These are phyloP conservation scores for Triticum dicoccoides DNA, from an alignment of 176 grass and related monocot genomes.

Conservation along the genomic window DNA sequence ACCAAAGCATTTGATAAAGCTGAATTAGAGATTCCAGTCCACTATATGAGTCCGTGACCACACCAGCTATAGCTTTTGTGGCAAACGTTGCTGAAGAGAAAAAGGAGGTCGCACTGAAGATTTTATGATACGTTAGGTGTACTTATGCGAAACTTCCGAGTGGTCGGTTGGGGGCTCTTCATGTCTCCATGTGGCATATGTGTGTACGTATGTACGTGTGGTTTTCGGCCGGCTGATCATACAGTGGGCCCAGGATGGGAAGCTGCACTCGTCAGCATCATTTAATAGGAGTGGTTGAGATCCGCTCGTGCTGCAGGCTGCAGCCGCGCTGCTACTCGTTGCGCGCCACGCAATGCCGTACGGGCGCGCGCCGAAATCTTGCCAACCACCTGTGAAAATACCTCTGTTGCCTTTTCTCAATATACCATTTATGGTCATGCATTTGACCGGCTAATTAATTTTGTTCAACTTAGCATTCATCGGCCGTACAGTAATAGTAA, in stretches of 20 bases:
- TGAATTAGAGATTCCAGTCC: not conserved
- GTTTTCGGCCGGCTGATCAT: not conserved
- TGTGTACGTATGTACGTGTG: slow-evolving; percentile 5
- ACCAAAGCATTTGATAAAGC: not conserved
- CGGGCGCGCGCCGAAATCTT: not conserved
- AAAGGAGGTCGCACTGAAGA: not conserved
- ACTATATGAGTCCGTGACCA: not conserved
- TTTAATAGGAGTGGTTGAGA: not conserved
- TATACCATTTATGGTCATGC: not conserved
- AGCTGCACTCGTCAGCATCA: not conserved
- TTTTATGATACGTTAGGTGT: not conserved
- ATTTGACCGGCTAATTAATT: not conserved
- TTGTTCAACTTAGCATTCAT: too few species aligned
- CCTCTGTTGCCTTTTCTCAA: not conserved
- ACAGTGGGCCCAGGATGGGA: not conserved
- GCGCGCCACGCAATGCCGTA: slow-evolving; percentile 9
- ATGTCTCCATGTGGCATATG: slow-evolving; percentile 23
- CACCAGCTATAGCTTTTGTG: not conserved
- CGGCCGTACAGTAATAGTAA: too few species aligned
- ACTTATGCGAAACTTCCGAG: not conserved
- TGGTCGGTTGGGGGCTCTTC: slow-evolving; percentile 21
- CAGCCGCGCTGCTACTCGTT: not conserved
- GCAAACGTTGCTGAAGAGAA: not conserved
- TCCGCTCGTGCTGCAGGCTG: not conserved
- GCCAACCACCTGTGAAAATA: slow-evolving; percentile 1